phyloP scores from a whole-genome alignment of 768 basidiomycete genomes.

The Pulveroboletus sp. region DNA sequence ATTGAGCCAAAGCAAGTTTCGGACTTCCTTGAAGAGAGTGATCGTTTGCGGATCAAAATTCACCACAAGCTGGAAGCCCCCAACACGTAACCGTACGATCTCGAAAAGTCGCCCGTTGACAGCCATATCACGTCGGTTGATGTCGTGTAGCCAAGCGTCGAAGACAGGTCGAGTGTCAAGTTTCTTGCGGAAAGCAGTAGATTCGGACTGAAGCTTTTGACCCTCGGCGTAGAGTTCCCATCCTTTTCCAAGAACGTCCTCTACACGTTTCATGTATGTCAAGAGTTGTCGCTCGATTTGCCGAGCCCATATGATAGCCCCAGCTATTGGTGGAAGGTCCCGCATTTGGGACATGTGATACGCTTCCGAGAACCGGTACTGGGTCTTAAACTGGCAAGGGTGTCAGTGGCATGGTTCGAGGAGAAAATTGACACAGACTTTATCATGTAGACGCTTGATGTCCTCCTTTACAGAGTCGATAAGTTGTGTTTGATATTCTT shows the following conservation, averaged over 20 bases:
- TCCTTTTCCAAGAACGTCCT: slow-evolving; percentile 95
- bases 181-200: slow-evolving; percentile 88
- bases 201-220: slow-evolving; percentile 92
- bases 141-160: slow-evolving; percentile 95
- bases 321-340: slow-evolving; percentile 95
- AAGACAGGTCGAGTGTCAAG: slow-evolving; percentile 91
- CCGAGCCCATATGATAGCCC: slow-evolving; percentile 98
- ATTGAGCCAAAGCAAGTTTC: slow-evolving; percentile 92
- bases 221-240: slow-evolving; percentile 99
- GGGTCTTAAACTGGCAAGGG: slow-evolving; percentile 75
- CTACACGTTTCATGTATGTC: slow-evolving; percentile 98
- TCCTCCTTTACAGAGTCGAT: slow-evolving; percentile 99
- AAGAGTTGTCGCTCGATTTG: slow-evolving; percentile 96
- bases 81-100: slow-evolving; percentile 71
- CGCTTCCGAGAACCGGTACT: slow-evolving; percentile 92
- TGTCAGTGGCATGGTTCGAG: background rate
- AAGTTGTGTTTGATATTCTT: slow-evolving; percentile 97
- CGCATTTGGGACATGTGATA: slow-evolving; percentile 99
- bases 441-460: slow-evolving; percentile 91
- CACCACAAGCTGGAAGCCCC: slow-evolving; percentile 82
- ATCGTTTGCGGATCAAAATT: slow-evolving; percentile 99
- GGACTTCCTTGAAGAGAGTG: slow-evolving; percentile 96
- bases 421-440: slow-evolving; percentile 40
- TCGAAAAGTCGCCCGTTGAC: slow-evolving; percentile 91
- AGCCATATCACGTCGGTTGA: slow-evolving; percentile 87